Conservation (phyloP, 2,329 filamentous ascomycete species). For the Zymoseptoria ardabiliae region DNA sequence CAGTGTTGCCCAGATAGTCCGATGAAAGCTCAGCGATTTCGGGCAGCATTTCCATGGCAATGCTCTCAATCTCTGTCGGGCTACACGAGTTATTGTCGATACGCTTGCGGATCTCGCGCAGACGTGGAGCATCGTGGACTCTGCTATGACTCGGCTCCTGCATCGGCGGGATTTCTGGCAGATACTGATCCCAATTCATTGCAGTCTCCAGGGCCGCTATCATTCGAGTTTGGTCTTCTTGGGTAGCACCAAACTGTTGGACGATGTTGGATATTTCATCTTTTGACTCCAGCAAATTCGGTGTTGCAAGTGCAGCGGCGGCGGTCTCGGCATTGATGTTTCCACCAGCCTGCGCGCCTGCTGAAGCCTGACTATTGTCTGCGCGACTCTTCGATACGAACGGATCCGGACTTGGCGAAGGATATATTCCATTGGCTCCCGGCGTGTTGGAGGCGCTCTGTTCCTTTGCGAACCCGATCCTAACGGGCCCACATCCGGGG, state of each 20-base stretch:
- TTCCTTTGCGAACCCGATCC: constrained; percentile 96
- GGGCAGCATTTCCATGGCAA: constrained; percentile 87
- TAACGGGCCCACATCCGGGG: constrained; percentile 85
- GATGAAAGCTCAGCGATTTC: constrained; percentile 93
- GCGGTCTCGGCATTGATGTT: constrained; percentile 40
- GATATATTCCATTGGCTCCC: constrained; percentile 77
- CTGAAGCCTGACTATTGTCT: constrained; percentile 26
- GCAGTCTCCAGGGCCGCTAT: constrained; percentile 66
- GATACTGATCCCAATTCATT: constrained; percentile 64
- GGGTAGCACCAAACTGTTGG: constrained; percentile 74
- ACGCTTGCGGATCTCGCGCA: constrained; percentile 91
- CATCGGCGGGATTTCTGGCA: constrained; percentile 80
- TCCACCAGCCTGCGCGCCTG: constrained; percentile 22
- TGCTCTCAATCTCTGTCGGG: constrained; percentile 80
- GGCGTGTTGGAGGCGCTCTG: constrained; percentile 83
- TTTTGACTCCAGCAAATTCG: constrained; percentile 69
- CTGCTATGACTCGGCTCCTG: constrained; percentile 82
- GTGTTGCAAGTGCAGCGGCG: constrained; percentile 55
- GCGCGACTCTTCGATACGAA: constrained; percentile 43
- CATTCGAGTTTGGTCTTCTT: constrained; percentile 69
- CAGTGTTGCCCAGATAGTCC: constrained; percentile 95
- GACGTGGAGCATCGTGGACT: constrained; percentile 85
- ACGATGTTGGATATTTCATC: constrained; percentile 79
- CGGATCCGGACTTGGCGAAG: constrained; percentile 85
- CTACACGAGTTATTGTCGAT: constrained; percentile 92